Evolutionary conservation across 2,329 filamentous ascomycete genomes (phyloP), one percentile per base, ranked within the genome.

Genomic region (Fusarium buxicola): DNA sequence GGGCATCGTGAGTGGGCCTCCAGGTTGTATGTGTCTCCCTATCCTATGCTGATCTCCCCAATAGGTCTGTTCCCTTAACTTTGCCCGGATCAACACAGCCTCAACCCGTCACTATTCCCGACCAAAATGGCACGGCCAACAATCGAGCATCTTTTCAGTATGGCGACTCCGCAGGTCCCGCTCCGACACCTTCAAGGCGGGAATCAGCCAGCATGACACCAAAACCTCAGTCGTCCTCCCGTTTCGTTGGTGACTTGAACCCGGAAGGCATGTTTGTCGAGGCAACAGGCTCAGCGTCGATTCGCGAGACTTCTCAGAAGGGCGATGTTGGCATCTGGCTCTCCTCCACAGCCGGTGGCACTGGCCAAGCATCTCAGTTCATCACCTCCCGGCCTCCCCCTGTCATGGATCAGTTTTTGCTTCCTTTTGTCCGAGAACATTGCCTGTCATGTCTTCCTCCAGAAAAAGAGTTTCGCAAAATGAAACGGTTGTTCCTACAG

Each of bases 241-340:
- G 85, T 7, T 87, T 86, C 51, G 81, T 87, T 32, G 84, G 85
- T 15, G 85, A 87, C 65, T 67, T 86, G 25, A 88, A 86, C 62
- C 86, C 85, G 2, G 85, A 87, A 69, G 82, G 82, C 55, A 83
- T 87, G 70, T 85, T 88, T 53, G 77, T 85, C 64, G 83, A 86
- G 63, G 84, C 82, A 2, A 83, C 82, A 3, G 74, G 74, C 4
- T 73, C 75, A 4, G 69, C 68, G 7, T 73, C 74, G 0, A 50
- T 73, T 16, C 69, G 73, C 5, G 72, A 73, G 10, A 71, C 72
- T 1, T 80, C 82, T 0, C 78, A 82, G 43, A 81, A 81, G 28
- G 82, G 82, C 43, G 84, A 84, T 35, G 78, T 86, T 1, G 85
- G 85, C 7, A 80, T 87, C 15, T 87, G 84, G 83, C 77, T 86